A percentile compares a stretch with the other conserved stretches of the same genome.
Evolutionary conservation across 345 rosid genomes (phyloP).

Genomic region (Salix arbutifolia): DNA sequence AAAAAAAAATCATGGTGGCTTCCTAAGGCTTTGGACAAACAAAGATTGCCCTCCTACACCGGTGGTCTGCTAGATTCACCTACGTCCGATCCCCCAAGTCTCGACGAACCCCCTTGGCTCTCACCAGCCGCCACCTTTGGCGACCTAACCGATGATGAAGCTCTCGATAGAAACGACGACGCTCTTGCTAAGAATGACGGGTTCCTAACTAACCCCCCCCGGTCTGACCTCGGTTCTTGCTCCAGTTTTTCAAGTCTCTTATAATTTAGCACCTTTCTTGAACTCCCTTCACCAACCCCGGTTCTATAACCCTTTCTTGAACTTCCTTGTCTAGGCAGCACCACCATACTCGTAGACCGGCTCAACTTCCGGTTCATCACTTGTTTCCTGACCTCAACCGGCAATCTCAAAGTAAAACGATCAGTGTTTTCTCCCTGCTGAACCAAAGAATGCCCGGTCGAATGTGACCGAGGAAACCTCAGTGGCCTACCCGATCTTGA

Average conservation of each 20-base stretch:
- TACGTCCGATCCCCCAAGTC: slow-evolving; percentile 18
- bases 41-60: slow-evolving; percentile 30
- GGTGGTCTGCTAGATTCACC: slow-evolving; percentile 42
- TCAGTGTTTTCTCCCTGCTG: slow-evolving; percentile 80
- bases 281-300: slow-evolving; percentile 37
- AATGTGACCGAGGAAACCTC: slow-evolving; percentile 61
- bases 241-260: slow-evolving; percentile 31
- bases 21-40: background rate
- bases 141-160: slow-evolving; percentile 22
- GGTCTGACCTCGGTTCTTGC: slow-evolving; percentile 36
- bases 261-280: slow-evolving; percentile 21
- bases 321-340: slow-evolving; percentile 48
- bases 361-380: slow-evolving; percentile 54
- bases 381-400: slow-evolving; percentile 69
- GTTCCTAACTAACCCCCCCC: slow-evolving; percentile 46
- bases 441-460: slow-evolving; percentile 88
- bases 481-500: slow-evolving; percentile 38
- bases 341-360: slow-evolving; percentile 61
- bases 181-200: slow-evolving; percentile 51
- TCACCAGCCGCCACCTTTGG: slow-evolving; percentile 42
- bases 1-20: background rate
- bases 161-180: slow-evolving; percentile 36
- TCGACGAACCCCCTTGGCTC: slow-evolving; percentile 31
- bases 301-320: slow-evolving; percentile 41
- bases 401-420: slow-evolving; percentile 70